Percentiles rank a stretch among this genome's conserved stretches.
Evolutionary conservation across 2,329 filamentous ascomycete species (phyloP).

Genomic region (Trichoderma atroviride): DNA sequence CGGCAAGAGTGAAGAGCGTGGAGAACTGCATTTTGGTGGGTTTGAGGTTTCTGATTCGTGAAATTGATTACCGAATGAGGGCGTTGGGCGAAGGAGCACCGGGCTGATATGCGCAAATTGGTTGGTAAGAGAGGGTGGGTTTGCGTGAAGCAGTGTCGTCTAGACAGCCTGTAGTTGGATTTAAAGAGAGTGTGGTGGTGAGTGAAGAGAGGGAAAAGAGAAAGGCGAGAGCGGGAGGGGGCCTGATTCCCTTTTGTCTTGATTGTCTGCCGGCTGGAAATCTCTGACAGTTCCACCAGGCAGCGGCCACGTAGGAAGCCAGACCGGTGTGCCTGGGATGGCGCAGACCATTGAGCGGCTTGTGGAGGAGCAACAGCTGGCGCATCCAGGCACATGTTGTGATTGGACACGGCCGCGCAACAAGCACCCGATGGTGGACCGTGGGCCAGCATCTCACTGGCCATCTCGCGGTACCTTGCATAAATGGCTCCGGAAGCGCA

Average conservation of each 20-base stretch:
- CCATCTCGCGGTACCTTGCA: conserved; percentile 29
- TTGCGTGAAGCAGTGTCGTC: conserved; percentile 19
- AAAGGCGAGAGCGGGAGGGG: not conserved
- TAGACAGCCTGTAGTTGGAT: conserved; percentile 16
- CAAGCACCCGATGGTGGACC: conserved; percentile 27
- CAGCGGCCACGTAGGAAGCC: conserved; percentile 22
- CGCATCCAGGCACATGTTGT: conserved; percentile 30
- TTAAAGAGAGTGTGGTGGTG: conserved; percentile 22
- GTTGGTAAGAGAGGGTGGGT: conserved; percentile 2
- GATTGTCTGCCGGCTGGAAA: conserved; percentile 18
- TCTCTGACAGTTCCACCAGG: conserved; percentile 28
- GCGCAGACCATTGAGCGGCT: conserved; percentile 25
- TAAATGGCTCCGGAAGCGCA: conserved; percentile 26
- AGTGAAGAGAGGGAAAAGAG: not conserved
- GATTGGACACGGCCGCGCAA: conserved; percentile 29
- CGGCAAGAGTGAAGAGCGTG: conserved; percentile 46
- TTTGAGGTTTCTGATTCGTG: not conserved
- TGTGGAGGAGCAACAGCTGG: conserved; percentile 26
- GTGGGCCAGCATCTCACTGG: conserved; percentile 29
- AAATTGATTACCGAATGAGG: conserved; percentile 3
- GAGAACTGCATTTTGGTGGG: conserved; percentile 51
- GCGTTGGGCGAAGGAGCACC: conserved; percentile 19
- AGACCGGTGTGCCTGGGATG: conserved; percentile 19
- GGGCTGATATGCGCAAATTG: conserved; percentile 2
- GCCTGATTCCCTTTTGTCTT: conserved; percentile 23